Evolutionary conservation across 495 filamentous ascomycete species (phyloP), one percentile per base, ranked within the genome.

Genomic region (Neurospora sp.): DNA sequence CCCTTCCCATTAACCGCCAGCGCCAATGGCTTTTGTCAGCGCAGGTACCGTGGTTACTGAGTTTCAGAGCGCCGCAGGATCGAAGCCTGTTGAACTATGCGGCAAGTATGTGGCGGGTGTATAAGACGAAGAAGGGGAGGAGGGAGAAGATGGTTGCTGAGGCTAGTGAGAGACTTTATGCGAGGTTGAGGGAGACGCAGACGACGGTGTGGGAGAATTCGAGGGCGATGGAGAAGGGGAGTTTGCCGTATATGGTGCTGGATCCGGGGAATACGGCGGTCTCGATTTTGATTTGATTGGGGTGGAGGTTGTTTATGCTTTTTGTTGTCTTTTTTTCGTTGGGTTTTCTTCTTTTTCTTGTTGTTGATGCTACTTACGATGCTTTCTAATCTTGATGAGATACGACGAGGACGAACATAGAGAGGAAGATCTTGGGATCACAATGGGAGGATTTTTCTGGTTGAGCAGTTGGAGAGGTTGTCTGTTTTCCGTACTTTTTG

Each of bases 1-100:
- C 83, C 8, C 76, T 85, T 5, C 83, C 83, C 17, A 82, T 85
- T n/a, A 78, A 80, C 70, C 74, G 78, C 14, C 76, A 82, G 35
- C 73, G 77, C 0, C 77, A 82, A 74, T 85, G 84, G 84, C 73
- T 85, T 31, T 75, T 85, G 1, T 75, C 82, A 0, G 77, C 79
- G 1, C 83, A 84, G 70, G 70, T 85, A n/a, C 84, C 84, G 0
- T 82, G 79, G 76, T 78, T 86, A 31, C 77, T 86, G 10, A 84
- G 78, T 73, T 83, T 83, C 78, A 79, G 79, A 68, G 81, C 82
- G 4, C 79, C 78, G n/a, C 75, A 80, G 27, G 78, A 85, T 37
- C 70, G 79, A 27, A 81, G 75, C 40, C 69, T 84, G 70, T 40
- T 84, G 39, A 83, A 77, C 53, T 84, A 81, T 35, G 83, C 82